Conservation (phyloP, 108 stramenopile genomes). For the Skeletonema marinoi region DNA sequence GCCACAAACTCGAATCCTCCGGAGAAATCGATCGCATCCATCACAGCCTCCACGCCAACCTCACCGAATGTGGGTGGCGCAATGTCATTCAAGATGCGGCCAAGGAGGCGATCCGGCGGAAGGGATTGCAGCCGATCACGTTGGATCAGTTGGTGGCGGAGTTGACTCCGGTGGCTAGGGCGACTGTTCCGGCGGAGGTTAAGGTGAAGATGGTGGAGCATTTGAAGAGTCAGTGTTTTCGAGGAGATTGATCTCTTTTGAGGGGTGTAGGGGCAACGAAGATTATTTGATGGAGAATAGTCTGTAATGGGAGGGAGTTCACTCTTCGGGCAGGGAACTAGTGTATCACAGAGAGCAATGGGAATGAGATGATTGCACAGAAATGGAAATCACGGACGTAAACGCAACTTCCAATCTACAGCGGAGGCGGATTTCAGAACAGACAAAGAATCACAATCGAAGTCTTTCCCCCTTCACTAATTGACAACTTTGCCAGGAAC, state of each 20-base stretch:
- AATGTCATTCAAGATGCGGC: slow-evolving; percentile 68
- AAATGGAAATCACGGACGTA: too few relatives aligned
- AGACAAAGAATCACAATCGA: too few relatives aligned
- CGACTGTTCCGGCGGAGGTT: slow-evolving; percentile 70
- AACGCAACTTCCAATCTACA: too few relatives aligned
- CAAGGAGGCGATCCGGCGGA: slow-evolving; percentile 65
- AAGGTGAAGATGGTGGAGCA: slow-evolving; percentile 66
- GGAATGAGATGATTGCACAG: too few relatives aligned
- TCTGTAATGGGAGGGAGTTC: too few relatives aligned
- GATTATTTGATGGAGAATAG: not conserved
- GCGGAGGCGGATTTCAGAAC: too few relatives aligned
- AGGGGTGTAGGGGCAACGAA: too few relatives aligned
- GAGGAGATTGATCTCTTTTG: not conserved
- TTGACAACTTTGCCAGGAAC: too few relatives aligned
- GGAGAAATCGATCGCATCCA: slow-evolving; percentile 70
- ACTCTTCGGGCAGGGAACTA: too few relatives aligned
- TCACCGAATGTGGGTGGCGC: slow-evolving; percentile 77
- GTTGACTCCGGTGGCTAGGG: slow-evolving; percentile 67
- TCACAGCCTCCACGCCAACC: slow-evolving; percentile 59
- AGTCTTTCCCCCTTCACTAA: too few relatives aligned
- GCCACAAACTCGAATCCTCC: slow-evolving; percentile 12
- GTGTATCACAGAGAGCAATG: too few relatives aligned
- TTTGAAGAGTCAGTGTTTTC: slow-evolving; percentile 32
- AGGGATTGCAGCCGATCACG: slow-evolving; percentile 73
- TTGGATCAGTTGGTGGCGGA: slow-evolving; percentile 73